Conservation (phyloP, 306 rosid species). For the Leucaena leucocephala region DNA sequence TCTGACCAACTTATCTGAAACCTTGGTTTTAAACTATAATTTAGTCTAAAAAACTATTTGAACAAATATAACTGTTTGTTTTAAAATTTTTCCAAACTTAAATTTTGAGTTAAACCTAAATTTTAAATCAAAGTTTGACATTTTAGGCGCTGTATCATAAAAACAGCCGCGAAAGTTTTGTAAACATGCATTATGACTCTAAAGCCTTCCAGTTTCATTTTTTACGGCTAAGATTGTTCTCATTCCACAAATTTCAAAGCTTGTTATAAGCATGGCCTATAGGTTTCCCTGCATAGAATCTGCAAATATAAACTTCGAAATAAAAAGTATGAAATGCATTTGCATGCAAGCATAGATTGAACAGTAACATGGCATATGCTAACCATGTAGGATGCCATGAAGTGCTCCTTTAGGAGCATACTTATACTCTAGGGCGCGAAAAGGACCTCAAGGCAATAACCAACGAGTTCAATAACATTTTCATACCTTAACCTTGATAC, state of each 20-base stretch:
- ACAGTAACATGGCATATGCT: conserved; percentile 15
- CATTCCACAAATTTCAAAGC: conserved; percentile 15
- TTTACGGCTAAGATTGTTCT: conserved; percentile 10
- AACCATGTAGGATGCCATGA: conserved; percentile 78
- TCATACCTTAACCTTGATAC: conserved; percentile 82
- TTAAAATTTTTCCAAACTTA: too few species aligned
- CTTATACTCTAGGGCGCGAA: conserved; percentile 72
- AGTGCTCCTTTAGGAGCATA: conserved; percentile 82
- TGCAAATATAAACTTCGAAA: neutral
- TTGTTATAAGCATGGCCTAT: neutral
- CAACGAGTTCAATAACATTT: conserved; percentile 66
- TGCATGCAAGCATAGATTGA: conserved; percentile 22
- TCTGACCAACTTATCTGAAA: too few species aligned
- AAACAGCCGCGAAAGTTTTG: too few species aligned
- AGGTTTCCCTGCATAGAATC: neutral
- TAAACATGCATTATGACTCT: neutral
- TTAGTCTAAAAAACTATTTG: too few species aligned
- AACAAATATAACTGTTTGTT: too few species aligned
- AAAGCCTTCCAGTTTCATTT: neutral
- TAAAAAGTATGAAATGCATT: conserved; percentile 1
- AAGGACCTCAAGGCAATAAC: conserved; percentile 71
- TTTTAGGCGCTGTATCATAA: too few species aligned
- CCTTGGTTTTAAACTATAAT: too few species aligned
- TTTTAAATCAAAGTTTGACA: too few species aligned
- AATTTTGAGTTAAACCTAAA: too few species aligned